Percentiles rank a stretch among this genome's conserved stretches.
Conservation (phyloP, 2,329 filamentous ascomycete species). For the Botrytis aclada region DNA sequence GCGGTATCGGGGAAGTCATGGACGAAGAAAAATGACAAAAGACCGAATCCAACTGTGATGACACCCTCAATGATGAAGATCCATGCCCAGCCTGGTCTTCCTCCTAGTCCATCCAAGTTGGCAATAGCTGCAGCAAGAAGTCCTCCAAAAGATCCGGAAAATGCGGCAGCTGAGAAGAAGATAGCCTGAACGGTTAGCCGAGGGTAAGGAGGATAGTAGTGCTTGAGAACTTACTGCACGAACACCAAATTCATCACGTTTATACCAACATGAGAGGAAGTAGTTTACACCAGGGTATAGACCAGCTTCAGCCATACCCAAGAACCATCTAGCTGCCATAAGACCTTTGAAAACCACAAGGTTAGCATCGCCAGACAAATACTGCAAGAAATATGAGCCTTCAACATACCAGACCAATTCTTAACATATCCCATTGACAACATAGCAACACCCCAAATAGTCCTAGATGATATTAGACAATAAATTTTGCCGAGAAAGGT, state of each 20-base stretch:
- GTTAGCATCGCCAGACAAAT: not conserved
- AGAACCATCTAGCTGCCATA: constrained; percentile 48
- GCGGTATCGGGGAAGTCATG: constrained; percentile 48
- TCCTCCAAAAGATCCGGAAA: constrained; percentile 50
- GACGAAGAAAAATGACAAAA: constrained; percentile 25
- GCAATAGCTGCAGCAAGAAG: constrained; percentile 45
- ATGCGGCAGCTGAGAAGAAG: constrained; percentile 54
- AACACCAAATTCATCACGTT: constrained; percentile 57
- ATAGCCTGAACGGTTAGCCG: constrained; percentile 51
- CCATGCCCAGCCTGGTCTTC: constrained; percentile 47
- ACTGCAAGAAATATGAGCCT: not conserved
- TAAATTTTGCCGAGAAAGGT: not conserved
- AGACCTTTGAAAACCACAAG: constrained; percentile 18
- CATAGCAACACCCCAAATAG: constrained; percentile 67
- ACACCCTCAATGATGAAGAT: constrained; percentile 52
- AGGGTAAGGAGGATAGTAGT: constrained; percentile 47
- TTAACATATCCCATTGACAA: constrained; percentile 44
- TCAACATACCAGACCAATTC: constrained; percentile 29
- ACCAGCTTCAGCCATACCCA: constrained; percentile 72
- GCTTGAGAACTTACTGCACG: constrained; percentile 44
- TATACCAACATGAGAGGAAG: constrained; percentile 77
- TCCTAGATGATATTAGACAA: constrained; percentile 39
- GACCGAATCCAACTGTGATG: constrained; percentile 43
- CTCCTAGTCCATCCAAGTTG: constrained; percentile 45
- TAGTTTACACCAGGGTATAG: constrained; percentile 78